Evolutionary conservation across 2,329 filamentous ascomycete species (phyloP), one percentile per base, ranked within the genome.

Genomic region (Incumbomyces delicatus): DNA sequence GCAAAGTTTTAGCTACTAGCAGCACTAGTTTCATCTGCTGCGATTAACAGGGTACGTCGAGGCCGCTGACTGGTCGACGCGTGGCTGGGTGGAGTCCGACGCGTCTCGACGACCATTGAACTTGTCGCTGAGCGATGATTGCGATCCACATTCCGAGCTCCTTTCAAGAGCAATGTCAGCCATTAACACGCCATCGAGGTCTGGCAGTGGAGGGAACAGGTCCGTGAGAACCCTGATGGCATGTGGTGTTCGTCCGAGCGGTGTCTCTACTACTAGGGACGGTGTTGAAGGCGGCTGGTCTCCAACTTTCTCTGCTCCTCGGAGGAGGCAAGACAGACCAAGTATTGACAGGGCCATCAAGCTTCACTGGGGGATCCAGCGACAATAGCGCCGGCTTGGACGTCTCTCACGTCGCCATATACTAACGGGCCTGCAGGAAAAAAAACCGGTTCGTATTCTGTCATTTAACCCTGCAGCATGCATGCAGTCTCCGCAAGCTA

Each of bases 401-500:
- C 17, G 41, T 14, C 27, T 20, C 20, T 18, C 16, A 13, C 10
- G 18, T 10, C 11, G 17, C 40, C 30, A 30, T 30, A 10, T 22
- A 16, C 18, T 42, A 22, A 17, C 12, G 30, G 13, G 13, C 30
- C 40, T n/a, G 30, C 27, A 33, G 40, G 8, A 27, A 29, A 31
- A 41, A 41, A 18, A 39, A 3, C 41, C 29, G 17, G 31, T 20
- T 35, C 30, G 4, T 27, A 8, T 27, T 8, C 14, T 32, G 12
- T 50, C 47, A 54, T 52, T 51, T 52, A 54, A 54, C 54, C 54
- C 54, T 57, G 54, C 51, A 55, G 53, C 51, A 43, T 57, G 54
- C 54, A 57, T 55, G 51, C 18, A 27, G 14, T 34, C n/a, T 30
- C 16, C 42, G 22, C 42, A n/a, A 46, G 50, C 42, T 34, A 47